These are phyloP conservation scores for Pleoardoris graminearum DNA, from an alignment of 2,329 filamentous ascomycete genomes.

Conservation along the genomic window DNA sequence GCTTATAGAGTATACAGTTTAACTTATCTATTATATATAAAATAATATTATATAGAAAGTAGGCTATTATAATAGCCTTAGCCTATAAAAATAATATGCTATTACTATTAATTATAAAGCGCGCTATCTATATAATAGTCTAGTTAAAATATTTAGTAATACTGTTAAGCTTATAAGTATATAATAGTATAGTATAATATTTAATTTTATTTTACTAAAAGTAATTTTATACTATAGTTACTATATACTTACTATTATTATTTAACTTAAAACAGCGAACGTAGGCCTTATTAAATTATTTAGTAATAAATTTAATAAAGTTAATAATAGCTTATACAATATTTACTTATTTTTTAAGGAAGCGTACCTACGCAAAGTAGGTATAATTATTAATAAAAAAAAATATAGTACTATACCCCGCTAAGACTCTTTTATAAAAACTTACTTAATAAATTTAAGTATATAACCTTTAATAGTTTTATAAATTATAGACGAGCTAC, in stretches of 20 bases:
- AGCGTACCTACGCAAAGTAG: conserved; percentile 1
- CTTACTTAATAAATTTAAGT: conserved; percentile 10
- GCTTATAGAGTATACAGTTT: neutral
- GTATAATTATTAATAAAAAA: conserved; percentile 9
- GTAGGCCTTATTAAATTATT: neutral
- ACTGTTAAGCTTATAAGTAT: conserved; percentile 12
- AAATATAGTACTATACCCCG: conserved; percentile 11
- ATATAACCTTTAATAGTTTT: conserved; percentile 4
- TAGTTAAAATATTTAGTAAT: conserved; percentile 7
- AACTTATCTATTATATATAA: neutral
- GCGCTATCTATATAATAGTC: conserved; percentile 4
- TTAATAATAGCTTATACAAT: conserved; percentile 3
- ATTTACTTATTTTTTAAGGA: conserved; percentile 12
- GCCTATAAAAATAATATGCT: neutral
- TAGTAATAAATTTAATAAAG: neutral
- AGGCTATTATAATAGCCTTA: neutral
- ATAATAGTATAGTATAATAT: conserved; percentile 3
- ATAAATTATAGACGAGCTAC: neutral
- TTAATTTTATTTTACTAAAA: conserved; percentile 1
- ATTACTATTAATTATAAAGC: neutral
- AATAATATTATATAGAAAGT: neutral
- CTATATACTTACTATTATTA: conserved; percentile 11
- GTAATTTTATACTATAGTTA: neutral
- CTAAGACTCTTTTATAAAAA: neutral
- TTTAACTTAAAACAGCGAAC: conserved; percentile 2